Evolutionary conservation across 306 rosid species (phyloP).

Genomic region (Vigna hirtella): DNA sequence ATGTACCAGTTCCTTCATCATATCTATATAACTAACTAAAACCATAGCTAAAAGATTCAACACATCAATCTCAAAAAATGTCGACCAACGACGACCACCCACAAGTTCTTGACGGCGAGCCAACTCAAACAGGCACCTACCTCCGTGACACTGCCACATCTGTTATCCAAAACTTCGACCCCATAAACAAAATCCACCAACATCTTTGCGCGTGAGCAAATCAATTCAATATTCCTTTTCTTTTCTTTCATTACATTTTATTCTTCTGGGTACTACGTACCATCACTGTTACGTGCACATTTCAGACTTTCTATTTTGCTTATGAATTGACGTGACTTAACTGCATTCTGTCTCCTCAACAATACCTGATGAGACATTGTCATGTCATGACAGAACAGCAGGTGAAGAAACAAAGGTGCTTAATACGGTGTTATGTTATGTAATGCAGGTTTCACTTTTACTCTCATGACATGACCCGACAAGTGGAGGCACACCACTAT

Average conservation of each 20-base stretch:
- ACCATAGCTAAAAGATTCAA: background rate
- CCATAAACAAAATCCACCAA: conserved; percentile 82
- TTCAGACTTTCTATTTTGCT: too few relatives aligned
- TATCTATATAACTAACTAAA: background rate
- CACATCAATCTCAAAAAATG: conserved; percentile 41
- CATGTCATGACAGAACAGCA: too few relatives aligned
- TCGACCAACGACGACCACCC: conserved; percentile 11
- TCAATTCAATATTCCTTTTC: background rate
- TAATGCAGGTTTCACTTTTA: conserved; percentile 71
- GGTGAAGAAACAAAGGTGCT: too few relatives aligned
- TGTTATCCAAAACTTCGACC: conserved; percentile 69
- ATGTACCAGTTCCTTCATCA: background rate
- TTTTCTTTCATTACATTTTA: too few relatives aligned
- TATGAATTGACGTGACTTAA: too few relatives aligned
- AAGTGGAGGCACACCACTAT: conserved; percentile 91
- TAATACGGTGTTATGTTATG: background rate
- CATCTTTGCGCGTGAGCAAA: conserved; percentile 80
- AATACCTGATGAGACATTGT: too few relatives aligned
- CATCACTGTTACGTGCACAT: too few relatives aligned
- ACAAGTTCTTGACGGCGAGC: conserved; percentile 63
- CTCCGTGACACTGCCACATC: conserved; percentile 67
- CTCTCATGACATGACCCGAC: conserved; percentile 76
- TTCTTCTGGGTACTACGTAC: too few relatives aligned
- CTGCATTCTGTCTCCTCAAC: too few relatives aligned
- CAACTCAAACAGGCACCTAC: conserved; percentile 52